Evolutionary conservation across 1,139 yeast species (phyloP).

Genomic region (Yamadazyma blattariae): DNA sequence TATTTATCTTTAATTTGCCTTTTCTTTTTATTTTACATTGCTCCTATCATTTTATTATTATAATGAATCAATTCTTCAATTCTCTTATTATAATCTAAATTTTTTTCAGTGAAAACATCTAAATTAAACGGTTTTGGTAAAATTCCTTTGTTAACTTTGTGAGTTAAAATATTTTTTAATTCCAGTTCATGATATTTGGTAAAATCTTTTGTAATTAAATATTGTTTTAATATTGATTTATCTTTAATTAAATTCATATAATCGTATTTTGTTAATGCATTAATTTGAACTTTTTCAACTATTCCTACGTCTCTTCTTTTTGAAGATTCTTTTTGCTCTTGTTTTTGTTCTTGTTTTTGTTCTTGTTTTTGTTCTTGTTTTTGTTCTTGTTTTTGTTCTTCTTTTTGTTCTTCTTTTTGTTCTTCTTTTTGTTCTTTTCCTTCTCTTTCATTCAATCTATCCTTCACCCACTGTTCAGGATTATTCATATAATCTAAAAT

Average conservation of each 20-base stretch:
- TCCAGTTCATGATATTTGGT: slow-evolving; percentile 24
- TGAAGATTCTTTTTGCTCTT: no score
- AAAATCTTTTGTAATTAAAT: slow-evolving; percentile 19
- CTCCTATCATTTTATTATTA: no score
- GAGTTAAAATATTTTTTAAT: neutral
- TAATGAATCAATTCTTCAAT: no score
- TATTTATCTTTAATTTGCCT: no score
- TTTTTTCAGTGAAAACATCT: slow-evolving; percentile 26
- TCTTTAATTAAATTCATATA: slow-evolving; percentile 27
- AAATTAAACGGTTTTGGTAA: slow-evolving; percentile 18
- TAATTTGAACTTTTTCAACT: slow-evolving; percentile 20
- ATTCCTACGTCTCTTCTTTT: slow-evolving; percentile 19
- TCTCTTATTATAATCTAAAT: slow-evolving; percentile 16
- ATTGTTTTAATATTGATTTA: slow-evolving; percentile 24
- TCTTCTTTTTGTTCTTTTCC: neutral
- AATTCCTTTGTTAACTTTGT: slow-evolving; percentile 4
- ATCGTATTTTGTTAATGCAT: slow-evolving; percentile 22
- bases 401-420: neutral
- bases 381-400: neutral
- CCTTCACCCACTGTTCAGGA: slow-evolving; percentile 21
- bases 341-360: no score
- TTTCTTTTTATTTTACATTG: no score
- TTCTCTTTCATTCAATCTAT: slow-evolving; percentile 5
- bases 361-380: no score
- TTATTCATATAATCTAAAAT: slow-evolving; percentile 26